A percentile compares a stretch with the other conserved stretches of the same genome.
Conservation (phyloP, 306 rosid species). For the Vicia sativa region DNA sequence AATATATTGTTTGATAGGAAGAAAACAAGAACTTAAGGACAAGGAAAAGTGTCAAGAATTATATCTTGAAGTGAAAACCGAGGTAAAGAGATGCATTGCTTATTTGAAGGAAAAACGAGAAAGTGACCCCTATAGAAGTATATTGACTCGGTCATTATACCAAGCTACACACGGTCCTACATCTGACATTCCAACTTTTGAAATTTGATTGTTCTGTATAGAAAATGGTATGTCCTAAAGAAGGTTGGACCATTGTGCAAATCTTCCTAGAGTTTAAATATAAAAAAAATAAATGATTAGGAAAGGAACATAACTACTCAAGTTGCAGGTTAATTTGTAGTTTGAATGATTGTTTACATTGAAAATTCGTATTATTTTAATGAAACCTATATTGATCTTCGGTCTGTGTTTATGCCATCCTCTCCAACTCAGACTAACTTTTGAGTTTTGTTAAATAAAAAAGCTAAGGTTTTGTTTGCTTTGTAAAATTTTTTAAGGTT, state of each 20-base stretch:
- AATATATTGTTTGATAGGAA: slow-evolving; percentile 56
- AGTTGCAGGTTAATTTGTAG: background rate
- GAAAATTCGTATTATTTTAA: too few relatives aligned
- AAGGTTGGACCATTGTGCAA: slow-evolving; percentile 26
- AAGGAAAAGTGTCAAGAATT: slow-evolving; percentile 57
- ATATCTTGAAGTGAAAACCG: slow-evolving; percentile 68
- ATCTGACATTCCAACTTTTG: slow-evolving; percentile 78
- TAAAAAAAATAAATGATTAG: background rate
- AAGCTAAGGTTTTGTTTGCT: too few relatives aligned
- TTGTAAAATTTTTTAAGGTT: too few relatives aligned
- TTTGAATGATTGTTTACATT: background rate
- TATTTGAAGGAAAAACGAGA: slow-evolving; percentile 75
- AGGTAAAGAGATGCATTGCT: slow-evolving; percentile 70
- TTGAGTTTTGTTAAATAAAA: too few relatives aligned
- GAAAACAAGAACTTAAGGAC: slow-evolving; percentile 63
- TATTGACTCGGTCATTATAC: slow-evolving; percentile 61
- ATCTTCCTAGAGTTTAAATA: background rate
- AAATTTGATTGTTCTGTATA: slow-evolving; percentile 50
- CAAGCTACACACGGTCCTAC: slow-evolving; percentile 59
- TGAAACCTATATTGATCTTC: too few relatives aligned
- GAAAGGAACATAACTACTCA: background rate
- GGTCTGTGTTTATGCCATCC: too few relatives aligned
- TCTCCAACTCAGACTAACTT: too few relatives aligned
- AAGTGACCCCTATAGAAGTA: slow-evolving; percentile 69
- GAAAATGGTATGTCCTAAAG: background rate